Base-by-base conservation (phyloP, 352 stramenopile species). In the Pythium scleroteichum region DNA sequence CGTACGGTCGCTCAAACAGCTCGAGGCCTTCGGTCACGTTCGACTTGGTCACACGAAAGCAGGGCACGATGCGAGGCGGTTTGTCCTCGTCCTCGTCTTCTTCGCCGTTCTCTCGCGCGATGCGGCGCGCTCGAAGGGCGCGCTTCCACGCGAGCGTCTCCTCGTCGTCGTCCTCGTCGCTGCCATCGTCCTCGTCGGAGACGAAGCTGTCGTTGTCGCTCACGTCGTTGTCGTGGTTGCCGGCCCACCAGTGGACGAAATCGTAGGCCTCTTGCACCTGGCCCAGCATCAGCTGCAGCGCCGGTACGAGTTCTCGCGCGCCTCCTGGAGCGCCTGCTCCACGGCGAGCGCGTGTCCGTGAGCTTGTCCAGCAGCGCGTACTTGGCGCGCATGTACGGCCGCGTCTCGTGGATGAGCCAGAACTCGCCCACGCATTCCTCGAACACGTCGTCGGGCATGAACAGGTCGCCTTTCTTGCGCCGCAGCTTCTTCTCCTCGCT, bases 201-300 rank as follows among this genome's bases (percentile, higher is more conserved):
- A 33, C 22, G 20, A 35, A 26, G 12, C 22, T 24, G 22, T 55
- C 48, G 7, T 55, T 42, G 14, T 55, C 48, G 29, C 35, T 42
- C 17, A 7, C 48, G 20, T 55, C 27, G 20, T 51, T n/a, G 17
- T 59, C 53, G 24, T 51, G 19, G 27, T 59, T 24, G 10, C 9
- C n/a, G 19, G 54, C 54, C 54, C 54, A 62, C 26, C 32, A 62
- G 17, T 38, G 32, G 20, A 62, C 24, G 20, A 54, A 62, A 42
- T 62, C 54, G 54, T 62, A 62, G 20, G 44, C 42, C 32, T 62
- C 54, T 8, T 53, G 54, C 23, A 54, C n/a, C 19, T 27, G 26
- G 6, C 54, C 54, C 20, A 62, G 42, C 17, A 53, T 32, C 17
- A 53, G n/a, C 42, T 45, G 12, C 4, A 61, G 27, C 53, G 53